Evolutionary conservation across 1,139 yeast genomes (phyloP).

Genomic region (Sugiyamaella sp.): DNA sequence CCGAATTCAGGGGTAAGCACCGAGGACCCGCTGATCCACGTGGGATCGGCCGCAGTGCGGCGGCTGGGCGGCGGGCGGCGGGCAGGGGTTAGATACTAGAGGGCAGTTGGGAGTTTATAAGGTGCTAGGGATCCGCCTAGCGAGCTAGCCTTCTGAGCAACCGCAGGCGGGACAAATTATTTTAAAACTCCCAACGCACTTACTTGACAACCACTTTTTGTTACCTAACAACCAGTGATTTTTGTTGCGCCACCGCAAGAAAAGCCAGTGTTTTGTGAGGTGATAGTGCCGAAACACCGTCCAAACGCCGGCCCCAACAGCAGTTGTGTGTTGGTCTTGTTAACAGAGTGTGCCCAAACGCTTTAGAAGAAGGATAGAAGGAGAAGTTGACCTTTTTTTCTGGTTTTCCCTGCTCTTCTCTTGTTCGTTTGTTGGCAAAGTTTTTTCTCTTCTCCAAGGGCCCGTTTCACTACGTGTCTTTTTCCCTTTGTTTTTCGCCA

Average conservation of each 20-base stretch:
- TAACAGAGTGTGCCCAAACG: neutral
- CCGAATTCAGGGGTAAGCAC: neutral
- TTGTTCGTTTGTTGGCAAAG: neutral
- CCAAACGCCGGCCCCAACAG: neutral
- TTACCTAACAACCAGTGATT: slow-evolving; percentile 12
- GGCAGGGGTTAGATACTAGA: neutral
- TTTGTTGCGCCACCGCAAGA: slow-evolving; percentile 4
- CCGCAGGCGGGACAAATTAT: slow-evolving; percentile 9
- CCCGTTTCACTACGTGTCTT: slow-evolving; percentile 5
- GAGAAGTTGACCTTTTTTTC: neutral
- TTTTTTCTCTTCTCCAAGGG: neutral
- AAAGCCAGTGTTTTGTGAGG: slow-evolving; percentile 4
- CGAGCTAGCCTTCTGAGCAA: neutral
- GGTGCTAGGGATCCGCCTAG: slow-evolving; percentile 1
- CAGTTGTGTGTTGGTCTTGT: neutral
- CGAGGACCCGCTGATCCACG: neutral
- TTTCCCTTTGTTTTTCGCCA: slow-evolving; percentile 7
- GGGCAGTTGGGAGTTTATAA: slow-evolving; percentile 13
- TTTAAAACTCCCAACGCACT: slow-evolving; percentile 5
- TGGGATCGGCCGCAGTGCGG: slow-evolving; percentile 10
- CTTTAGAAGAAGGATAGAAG: neutral
- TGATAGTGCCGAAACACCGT: neutral
- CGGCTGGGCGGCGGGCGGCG: slow-evolving; percentile 10
- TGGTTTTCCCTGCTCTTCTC: neutral
- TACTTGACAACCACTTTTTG: slow-evolving; percentile 15